Conservation (phyloP, 306 rosid species). For the Alnus rubra region DNA sequence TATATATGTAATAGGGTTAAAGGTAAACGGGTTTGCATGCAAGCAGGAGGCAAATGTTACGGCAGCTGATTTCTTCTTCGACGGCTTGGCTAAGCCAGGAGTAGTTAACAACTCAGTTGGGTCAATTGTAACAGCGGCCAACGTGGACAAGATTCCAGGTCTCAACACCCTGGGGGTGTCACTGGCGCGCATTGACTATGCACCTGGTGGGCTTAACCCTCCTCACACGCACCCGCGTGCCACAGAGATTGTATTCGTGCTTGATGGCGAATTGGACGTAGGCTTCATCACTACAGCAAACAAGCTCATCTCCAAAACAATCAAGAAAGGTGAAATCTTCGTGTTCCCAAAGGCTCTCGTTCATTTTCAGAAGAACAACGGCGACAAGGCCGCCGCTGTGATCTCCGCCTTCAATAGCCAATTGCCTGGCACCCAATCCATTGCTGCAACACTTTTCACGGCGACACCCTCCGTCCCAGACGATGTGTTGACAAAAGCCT, state of each 20-base stretch:
- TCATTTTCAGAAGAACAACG: conserved; percentile 54
- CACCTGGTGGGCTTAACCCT: conserved; percentile 51
- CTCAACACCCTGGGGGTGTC: conserved; percentile 58
- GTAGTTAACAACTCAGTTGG: conserved; percentile 47
- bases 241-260: conserved; percentile 47
- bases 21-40: conserved; percentile 59
- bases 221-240: conserved; percentile 66
- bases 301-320: conserved; percentile 45
- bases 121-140: conserved; percentile 45
- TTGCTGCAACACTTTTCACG: conserved; percentile 41
- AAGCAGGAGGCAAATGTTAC: conserved; percentile 51
- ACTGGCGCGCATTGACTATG: conserved; percentile 46
- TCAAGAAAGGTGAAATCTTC: conserved; percentile 49
- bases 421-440: conserved; percentile 47
- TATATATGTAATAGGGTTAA: conserved; percentile 35
- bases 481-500: conserved; percentile 41
- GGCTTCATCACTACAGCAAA: conserved; percentile 51
- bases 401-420: conserved; percentile 52
- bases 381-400: conserved; percentile 40
- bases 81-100: conserved; percentile 44
- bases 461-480: conserved; percentile 46
- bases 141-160: conserved; percentile 55
- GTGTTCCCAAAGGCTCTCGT: conserved; percentile 53
- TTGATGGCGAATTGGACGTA: conserved; percentile 49
- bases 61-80: conserved; percentile 47